Conservation (phyloP, 768 basidiomycete species). For the Coprinellus aureogranulatus region DNA sequence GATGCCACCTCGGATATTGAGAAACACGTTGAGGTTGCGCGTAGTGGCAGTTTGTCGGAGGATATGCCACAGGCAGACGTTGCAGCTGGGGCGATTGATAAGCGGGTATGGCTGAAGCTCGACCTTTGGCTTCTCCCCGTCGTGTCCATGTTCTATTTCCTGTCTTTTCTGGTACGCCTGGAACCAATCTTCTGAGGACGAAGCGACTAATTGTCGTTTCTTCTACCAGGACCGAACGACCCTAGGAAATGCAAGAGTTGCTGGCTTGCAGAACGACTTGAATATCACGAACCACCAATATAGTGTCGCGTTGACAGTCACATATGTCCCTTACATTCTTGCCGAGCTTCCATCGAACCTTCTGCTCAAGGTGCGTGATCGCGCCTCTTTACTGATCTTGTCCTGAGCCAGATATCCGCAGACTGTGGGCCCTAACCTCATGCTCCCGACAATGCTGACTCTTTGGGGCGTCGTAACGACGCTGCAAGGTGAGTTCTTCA, state of each 20-base stretch:
- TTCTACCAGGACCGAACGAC: conserved; percentile 49
- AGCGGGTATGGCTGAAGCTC: conserved; percentile 46
- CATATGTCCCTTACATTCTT: conserved; percentile 53
- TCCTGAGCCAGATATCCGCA: conserved; percentile 6
- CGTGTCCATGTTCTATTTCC: conserved; percentile 47
- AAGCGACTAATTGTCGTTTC: not conserved
- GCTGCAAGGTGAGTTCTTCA: conserved; percentile 48
- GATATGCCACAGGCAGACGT: too few species aligned
- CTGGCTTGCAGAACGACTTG: conserved; percentile 57
- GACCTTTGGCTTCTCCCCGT: conserved; percentile 48
- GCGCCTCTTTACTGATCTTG: too few species aligned
- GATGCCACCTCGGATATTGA: too few species aligned
- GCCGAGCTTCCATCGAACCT: conserved; percentile 64
- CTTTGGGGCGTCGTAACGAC: conserved; percentile 69
- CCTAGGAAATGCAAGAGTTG: conserved; percentile 59
- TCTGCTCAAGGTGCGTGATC: conserved; percentile 47
- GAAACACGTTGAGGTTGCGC: too few species aligned
- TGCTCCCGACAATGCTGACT: conserved; percentile 59
- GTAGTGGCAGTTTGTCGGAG: too few species aligned
- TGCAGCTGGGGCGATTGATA: conserved; percentile 41
- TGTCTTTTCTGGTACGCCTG: conserved; percentile 50
- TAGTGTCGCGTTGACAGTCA: conserved; percentile 47
- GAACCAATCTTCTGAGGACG: too few species aligned
- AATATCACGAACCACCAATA: conserved; percentile 49
- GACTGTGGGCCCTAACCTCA: conserved; percentile 55